Percentiles rank a stretch among this genome's conserved stretches.
phyloP scores from a whole-genome alignment of 192 early-diverging fungal genomes.

The Coemansia sp. region DNA sequence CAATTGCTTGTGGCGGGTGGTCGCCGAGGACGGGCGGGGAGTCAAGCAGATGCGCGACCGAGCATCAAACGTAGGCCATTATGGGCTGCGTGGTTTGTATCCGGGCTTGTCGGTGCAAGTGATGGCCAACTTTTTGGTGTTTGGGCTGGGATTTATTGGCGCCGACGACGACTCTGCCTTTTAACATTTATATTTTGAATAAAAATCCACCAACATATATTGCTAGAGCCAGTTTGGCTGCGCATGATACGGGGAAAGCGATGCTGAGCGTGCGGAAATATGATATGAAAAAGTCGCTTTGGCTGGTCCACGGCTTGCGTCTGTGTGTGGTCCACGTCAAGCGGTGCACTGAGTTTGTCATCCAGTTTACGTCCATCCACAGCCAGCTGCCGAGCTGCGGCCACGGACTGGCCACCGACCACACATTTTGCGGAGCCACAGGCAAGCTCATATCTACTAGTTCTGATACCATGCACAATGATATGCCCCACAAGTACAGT shows the following conservation, averaged over 20 bases:
- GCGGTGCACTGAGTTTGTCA: slow-evolving; percentile 13
- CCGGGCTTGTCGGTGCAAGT: slow-evolving; percentile 68
- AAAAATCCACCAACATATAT: neutral
- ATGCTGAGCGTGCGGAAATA: slow-evolving; percentile 16
- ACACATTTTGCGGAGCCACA: slow-evolving; percentile 1
- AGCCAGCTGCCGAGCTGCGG: slow-evolving; percentile 28
- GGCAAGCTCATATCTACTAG: slow-evolving; percentile 42
- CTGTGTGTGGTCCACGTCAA: slow-evolving; percentile 17
- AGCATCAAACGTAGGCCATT: slow-evolving; percentile 37
- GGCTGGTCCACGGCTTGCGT: slow-evolving; percentile 30
- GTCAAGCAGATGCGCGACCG: slow-evolving; percentile 7
- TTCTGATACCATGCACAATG: slow-evolving; percentile 28
- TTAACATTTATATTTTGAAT: slow-evolving; percentile 10
- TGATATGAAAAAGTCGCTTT: slow-evolving; percentile 16
- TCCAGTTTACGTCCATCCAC: slow-evolving; percentile 43
- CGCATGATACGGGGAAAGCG: slow-evolving; percentile 24
- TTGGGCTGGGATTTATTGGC: slow-evolving; percentile 61
- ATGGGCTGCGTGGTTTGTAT: slow-evolving; percentile 68
- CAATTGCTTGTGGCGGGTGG: slow-evolving; percentile 67
- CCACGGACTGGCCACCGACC: slow-evolving; percentile 38
- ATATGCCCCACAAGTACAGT: slow-evolving; percentile 50
- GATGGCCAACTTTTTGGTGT: slow-evolving; percentile 59
- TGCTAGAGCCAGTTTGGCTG: slow-evolving; percentile 1
- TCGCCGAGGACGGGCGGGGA: slow-evolving; percentile 68
- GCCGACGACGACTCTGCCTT: slow-evolving; percentile 40